Conservation (phyloP, 768 basidiomycete genomes). For the Tephrocybe sp. region DNA sequence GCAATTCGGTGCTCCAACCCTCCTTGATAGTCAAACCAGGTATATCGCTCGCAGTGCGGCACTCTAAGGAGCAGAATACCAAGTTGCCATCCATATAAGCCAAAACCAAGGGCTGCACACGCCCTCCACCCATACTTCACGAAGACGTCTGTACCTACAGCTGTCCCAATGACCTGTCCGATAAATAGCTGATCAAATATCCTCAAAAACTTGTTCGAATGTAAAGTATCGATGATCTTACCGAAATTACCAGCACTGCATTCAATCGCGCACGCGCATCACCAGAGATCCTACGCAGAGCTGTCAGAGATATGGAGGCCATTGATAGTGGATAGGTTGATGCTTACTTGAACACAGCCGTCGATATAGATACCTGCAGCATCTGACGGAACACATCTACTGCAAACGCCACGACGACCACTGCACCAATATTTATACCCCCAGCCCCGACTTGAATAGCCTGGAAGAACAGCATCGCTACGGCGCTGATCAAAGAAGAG, state of each 20-base stretch:
- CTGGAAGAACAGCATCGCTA: slow-evolving; percentile 49
- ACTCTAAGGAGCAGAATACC: slow-evolving; percentile 54
- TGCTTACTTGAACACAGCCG: slow-evolving; percentile 52
- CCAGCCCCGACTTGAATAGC: slow-evolving; percentile 66
- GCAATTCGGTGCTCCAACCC: slow-evolving; percentile 28
- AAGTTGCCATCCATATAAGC: slow-evolving; percentile 50
- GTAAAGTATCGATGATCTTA: too few relatives aligned
- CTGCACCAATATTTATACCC: slow-evolving; percentile 65
- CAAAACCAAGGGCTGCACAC: slow-evolving; percentile 52
- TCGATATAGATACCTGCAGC: slow-evolving; percentile 65
- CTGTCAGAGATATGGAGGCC: background rate
- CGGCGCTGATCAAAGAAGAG: slow-evolving; percentile 57
- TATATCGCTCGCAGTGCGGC: slow-evolving; percentile 50
- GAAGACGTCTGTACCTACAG: slow-evolving; percentile 65
- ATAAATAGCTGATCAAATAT: slow-evolving; percentile 43
- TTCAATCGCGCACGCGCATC: slow-evolving; percentile 69
- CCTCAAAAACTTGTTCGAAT: too few relatives aligned
- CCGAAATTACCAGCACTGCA: slow-evolving; percentile 69
- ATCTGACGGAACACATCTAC: slow-evolving; percentile 74
- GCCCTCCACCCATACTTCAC: slow-evolving; percentile 65
- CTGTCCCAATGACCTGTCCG: slow-evolving; percentile 75
- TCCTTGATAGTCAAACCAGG: slow-evolving; percentile 57
- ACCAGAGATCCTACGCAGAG: slow-evolving; percentile 31
- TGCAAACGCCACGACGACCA: slow-evolving; percentile 66
- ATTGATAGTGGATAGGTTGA: background rate